Percentiles rank a stretch among this genome's conserved stretches.
Evolutionary conservation across 2,329 filamentous ascomycete species (phyloP).

Genomic region (Neurospora crassa): DNA sequence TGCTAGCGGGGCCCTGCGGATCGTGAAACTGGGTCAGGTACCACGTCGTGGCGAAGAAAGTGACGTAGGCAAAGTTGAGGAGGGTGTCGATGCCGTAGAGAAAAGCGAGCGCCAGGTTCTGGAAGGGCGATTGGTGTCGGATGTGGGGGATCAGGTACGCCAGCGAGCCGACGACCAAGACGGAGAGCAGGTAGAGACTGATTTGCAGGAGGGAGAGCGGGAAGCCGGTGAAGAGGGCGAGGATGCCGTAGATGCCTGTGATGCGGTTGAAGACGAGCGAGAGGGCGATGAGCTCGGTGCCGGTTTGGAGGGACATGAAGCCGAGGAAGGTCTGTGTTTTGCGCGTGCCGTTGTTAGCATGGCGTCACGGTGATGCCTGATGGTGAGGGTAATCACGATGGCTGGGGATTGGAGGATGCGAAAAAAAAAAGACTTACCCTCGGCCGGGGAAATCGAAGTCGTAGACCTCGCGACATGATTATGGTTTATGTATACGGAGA

Average conservation of each 20-base stretch:
- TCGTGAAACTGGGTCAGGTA: slow-evolving; percentile 42
- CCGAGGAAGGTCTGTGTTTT: slow-evolving; percentile 66
- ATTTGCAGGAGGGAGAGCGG: slow-evolving; percentile 74
- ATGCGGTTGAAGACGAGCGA: slow-evolving; percentile 86
- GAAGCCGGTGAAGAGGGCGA: slow-evolving; percentile 82
- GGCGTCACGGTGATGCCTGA: too few species aligned
- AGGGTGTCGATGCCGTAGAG: slow-evolving; percentile 75
- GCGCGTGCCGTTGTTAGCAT: too few species aligned
- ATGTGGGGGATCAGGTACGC: slow-evolving; percentile 70
- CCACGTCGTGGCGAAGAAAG: slow-evolving; percentile 75
- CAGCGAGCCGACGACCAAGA: slow-evolving; percentile 58
- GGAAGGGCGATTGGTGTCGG: slow-evolving; percentile 65
- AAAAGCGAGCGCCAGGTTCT: slow-evolving; percentile 74
- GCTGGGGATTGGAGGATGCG: not conserved
- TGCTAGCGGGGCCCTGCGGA: slow-evolving; percentile 7
- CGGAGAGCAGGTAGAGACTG: slow-evolving; percentile 84
- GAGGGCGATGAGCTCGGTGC: slow-evolving; percentile 74
- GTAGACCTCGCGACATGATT: slow-evolving; percentile 1
- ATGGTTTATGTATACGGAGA: not conserved
- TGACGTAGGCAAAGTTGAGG: slow-evolving; percentile 74
- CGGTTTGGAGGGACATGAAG: slow-evolving; percentile 76
- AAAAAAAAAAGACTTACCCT: slow-evolving; percentile 15
- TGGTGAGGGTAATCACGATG: too few species aligned
- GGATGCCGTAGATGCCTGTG: slow-evolving; percentile 80
- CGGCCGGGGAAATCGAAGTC: slow-evolving; percentile 22